Base-by-base conservation (phyloP, 2,329 filamentous ascomycete species). In the Calonectria henricotiae region DNA sequence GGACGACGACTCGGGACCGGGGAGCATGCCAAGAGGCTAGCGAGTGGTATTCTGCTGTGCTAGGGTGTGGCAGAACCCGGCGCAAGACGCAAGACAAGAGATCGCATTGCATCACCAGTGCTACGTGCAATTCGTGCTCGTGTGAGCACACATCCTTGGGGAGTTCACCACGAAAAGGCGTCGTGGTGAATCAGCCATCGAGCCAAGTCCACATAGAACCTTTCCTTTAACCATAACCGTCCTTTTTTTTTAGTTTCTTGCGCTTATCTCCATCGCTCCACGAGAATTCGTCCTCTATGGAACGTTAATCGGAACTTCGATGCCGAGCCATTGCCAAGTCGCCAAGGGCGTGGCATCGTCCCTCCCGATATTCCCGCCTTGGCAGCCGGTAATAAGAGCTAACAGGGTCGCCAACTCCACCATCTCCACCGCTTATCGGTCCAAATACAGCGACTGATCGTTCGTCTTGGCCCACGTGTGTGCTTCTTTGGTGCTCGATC, bases 311-410 rank as follows among this genome's bases (percentile, higher is more conserved):
- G 51, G 51, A 39, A 58, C 51, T 58, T 39, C 4, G 51, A 58
- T 58, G 51, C 51, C 51, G 51, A 58, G 51, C 35, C 51, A 20
- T 58, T 58, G 51, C 51, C 51, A 58, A 58, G 51, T 58, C 20
- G 51, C 51, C 51, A 58, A 58, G 51, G 51, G 13, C 51, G 51
- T 58, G 51, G 51, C 51, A 58, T 58, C 51, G 51, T 8, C n/a
- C 51, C 51, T 58, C 51, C 51, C 51, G 51, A 39, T 58, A 58
- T 58, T 58, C 51, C 51, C 51, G 51, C 32, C 51, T 58, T 58
- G 51, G 51, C 51, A 17, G 1, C 51, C 51, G 51, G 51, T 9
- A 58, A 58, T 58, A 58, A 39, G 30, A 55, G 32, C n/a, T 23
- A 55, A 37, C 32, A n/a, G 51, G 51, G n/a, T 23, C 51, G 4